Conservation (phyloP, 768 basidiomycete species). For the Holtermanniella nyarrowii region DNA sequence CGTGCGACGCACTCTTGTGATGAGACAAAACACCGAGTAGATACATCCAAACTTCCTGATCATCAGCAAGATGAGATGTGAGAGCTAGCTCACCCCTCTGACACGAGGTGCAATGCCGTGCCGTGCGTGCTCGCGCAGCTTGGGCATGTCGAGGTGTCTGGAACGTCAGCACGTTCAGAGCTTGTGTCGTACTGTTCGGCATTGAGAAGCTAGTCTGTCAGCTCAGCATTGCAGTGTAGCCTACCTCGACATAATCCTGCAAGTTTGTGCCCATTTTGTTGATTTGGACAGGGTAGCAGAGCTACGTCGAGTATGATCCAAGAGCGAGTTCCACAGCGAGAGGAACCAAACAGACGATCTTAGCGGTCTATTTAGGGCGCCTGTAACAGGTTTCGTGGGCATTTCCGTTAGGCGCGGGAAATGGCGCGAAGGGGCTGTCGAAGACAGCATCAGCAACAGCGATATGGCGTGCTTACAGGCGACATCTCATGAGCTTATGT, state of each 20-base stretch:
- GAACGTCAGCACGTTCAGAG: not conserved
- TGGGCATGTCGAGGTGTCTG: conserved; percentile 27
- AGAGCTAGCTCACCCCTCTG: conserved; percentile 20
- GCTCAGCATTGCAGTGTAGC: not conserved
- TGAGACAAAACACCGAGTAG: conserved; percentile 25
- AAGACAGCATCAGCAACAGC: too few species aligned
- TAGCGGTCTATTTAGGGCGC: too few species aligned
- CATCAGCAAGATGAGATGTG: not conserved
- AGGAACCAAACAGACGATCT: too few species aligned
- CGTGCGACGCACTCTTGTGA: conserved; percentile 14
- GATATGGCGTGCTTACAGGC: too few species aligned
- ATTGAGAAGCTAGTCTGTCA: conserved; percentile 20
- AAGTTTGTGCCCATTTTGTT: conserved; percentile 30
- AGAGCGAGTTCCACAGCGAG: too few species aligned
- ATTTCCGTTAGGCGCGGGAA: too few species aligned
- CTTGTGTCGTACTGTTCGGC: conserved; percentile 17
- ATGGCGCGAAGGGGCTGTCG: too few species aligned
- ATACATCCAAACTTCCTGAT: conserved; percentile 36
- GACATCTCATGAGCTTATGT: too few species aligned
- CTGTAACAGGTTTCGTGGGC: too few species aligned
- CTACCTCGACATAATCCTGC: conserved; percentile 33
- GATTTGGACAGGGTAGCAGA: too few species aligned
- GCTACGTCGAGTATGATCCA: too few species aligned
- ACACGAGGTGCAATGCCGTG: conserved; percentile 29
- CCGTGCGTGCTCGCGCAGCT: conserved; percentile 28